Evolutionary conservation across 1,284 basidiomycete species (phyloP).

Genomic region (Papiliotrema nemorosa): DNA sequence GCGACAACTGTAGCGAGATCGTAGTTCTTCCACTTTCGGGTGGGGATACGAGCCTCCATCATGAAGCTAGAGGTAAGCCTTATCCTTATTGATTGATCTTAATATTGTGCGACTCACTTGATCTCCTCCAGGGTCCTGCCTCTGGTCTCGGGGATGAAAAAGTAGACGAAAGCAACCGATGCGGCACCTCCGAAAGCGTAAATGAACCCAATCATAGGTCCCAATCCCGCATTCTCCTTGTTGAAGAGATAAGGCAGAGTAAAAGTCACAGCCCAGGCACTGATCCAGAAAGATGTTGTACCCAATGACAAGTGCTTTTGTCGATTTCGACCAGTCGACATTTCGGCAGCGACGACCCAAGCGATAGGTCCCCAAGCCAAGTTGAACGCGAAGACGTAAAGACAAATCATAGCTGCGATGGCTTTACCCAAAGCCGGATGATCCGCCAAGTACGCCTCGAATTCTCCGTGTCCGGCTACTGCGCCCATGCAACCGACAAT

Average conservation of each 20-base stretch:
- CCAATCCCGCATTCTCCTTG: conserved; percentile 41
- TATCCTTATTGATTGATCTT: neutral
- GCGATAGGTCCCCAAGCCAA: conserved; percentile 52
- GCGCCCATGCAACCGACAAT: conserved; percentile 47
- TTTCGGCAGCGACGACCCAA: conserved; percentile 46
- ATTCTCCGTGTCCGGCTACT: conserved; percentile 29
- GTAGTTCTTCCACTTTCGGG: conserved; percentile 40
- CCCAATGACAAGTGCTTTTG: conserved; percentile 52
- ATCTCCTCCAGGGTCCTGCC: conserved; percentile 44
- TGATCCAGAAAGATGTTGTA: conserved; percentile 52
- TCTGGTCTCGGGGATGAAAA: conserved; percentile 48
- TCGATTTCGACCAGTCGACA: conserved; percentile 48
- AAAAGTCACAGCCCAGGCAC: conserved; percentile 51
- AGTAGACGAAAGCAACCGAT: conserved; percentile 50
- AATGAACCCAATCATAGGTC: conserved; percentile 49
- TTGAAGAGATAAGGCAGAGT: conserved; percentile 46
- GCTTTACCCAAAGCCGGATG: conserved; percentile 35
- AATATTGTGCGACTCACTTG: conserved; percentile 19
- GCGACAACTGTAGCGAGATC: conserved; percentile 36
- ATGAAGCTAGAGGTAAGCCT: conserved; percentile 18
- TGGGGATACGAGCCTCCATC: conserved; percentile 41
- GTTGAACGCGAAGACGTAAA: conserved; percentile 52
- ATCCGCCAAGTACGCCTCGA: conserved; percentile 23
- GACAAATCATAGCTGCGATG: conserved; percentile 52
- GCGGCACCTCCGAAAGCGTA: conserved; percentile 36